Evolutionary conservation across 2,329 filamentous ascomycete genomes (phyloP).

Genomic region (Cladosporium austrohemisphaericum): DNA sequence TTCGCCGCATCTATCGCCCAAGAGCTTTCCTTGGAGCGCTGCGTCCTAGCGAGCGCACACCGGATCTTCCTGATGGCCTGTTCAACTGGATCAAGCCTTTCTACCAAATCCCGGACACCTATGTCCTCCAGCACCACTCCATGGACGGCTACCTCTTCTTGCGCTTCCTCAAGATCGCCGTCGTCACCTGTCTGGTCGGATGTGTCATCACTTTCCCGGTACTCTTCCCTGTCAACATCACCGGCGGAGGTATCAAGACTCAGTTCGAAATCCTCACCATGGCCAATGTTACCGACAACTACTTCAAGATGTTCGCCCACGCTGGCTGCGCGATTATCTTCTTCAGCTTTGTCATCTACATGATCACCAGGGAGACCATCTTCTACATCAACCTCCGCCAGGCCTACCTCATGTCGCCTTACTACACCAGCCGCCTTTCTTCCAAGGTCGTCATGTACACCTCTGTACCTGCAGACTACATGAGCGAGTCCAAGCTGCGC

Average conservation of each 20-base stretch:
- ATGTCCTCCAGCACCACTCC: constrained; percentile 83
- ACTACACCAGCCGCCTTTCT: constrained; percentile 80
- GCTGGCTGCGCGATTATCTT: constrained; percentile 77
- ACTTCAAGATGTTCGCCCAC: constrained; percentile 74
- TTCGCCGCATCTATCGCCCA: constrained; percentile 44
- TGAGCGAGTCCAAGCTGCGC: constrained; percentile 71
- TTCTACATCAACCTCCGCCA: constrained; percentile 92
- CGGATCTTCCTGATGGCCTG: constrained; percentile 32
- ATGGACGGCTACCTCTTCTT: constrained; percentile 90
- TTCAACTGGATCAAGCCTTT: constrained; percentile 47
- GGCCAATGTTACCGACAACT: constrained; percentile 65
- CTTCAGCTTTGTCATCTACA: constrained; percentile 81
- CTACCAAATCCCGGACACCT: constrained; percentile 62
- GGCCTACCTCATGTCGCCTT: constrained; percentile 81
- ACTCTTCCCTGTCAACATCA: constrained; percentile 83
- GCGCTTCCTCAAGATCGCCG: constrained; percentile 76
- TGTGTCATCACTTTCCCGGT: constrained; percentile 82
- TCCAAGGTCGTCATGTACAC: constrained; percentile 88
- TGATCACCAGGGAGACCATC: constrained; percentile 81
- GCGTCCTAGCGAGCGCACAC: constrained; percentile 39
- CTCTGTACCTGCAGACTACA: constrained; percentile 73
- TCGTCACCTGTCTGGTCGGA: constrained; percentile 77
- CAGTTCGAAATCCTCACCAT: constrained; percentile 79
- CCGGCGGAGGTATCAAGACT: constrained; percentile 61
- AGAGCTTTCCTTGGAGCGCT: constrained; percentile 45